Evolutionary conservation across 2,329 filamentous ascomycete genomes (phyloP), one percentile per base, ranked within the genome.

Genomic region (Grosmannia clavigera): DNA sequence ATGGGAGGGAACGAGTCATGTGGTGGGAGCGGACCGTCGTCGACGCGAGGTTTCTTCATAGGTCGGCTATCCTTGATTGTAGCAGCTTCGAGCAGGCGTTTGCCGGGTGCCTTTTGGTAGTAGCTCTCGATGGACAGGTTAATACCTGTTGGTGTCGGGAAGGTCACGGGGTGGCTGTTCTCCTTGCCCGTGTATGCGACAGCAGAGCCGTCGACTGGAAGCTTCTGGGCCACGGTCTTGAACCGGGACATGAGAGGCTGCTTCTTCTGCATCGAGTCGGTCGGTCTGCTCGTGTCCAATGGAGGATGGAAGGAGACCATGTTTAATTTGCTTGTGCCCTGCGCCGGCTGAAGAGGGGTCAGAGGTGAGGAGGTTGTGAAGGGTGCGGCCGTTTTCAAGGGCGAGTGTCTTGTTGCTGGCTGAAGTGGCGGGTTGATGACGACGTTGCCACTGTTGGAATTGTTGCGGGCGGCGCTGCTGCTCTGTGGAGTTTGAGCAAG

Each of bases 1-100:
- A 96, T 83, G 5, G 78, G 72, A 5, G 91, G 88, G 76, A 96
- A 94, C n/a, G 90, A 86, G 64, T 87, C 82, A 56, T 86, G 85
- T 55, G 86, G 78, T 4, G 90, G 88, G 5, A 92, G 74, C 60
- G 68, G 62, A 11, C 62, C 72, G 63, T 84, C 81, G 38, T 87
- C 83, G 48, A 76, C 68, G 70, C 85, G 90, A 55, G 76, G 72
- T 73, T 87, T 90, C 76, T 95, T 95, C 55, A 73, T 70, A 1
- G 81, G 75, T 64, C 86, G 76, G 25, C 77, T 79, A 66, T 92
- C 88, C 66, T 85, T 85, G 65, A 88, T 83, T 1, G 86, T 84
- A 5, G 86, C 83, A 5, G 88, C 82, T 58, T 95, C 90, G 71
- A 88, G 80, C 52, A 92, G 75, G 9, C 88, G 84, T 69, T 85